These are phyloP conservation scores for Plasmodium cynomolgi DNA, from an alignment of 169 alveolate genomes.

Conservation along the genomic window DNA sequence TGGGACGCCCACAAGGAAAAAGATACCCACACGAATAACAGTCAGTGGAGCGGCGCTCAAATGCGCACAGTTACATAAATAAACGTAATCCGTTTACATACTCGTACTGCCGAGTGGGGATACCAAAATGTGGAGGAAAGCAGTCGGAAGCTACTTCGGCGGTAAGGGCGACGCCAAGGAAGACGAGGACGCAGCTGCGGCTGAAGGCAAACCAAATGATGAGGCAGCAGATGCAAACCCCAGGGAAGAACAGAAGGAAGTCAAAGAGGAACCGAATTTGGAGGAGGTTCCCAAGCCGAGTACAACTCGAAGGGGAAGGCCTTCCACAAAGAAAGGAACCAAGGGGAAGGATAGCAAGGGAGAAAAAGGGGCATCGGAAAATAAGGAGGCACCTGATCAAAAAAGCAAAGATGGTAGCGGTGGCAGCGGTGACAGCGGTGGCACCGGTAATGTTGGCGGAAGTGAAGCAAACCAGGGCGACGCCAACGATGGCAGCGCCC, in stretches of 20 bases:
- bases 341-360: background rate
- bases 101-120: background rate
- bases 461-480: background rate
- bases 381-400: background rate
- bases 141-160: conserved; percentile 35
- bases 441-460: background rate
- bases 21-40: background rate
- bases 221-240: background rate
- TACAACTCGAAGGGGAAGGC: conserved; percentile 1
- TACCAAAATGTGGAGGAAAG: conserved; percentile 18
- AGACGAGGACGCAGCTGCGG: background rate
- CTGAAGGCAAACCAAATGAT: background rate
- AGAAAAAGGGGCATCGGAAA: background rate
- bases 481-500: background rate
- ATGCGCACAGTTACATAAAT: background rate
- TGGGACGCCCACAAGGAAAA: background rate
- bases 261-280: background rate
- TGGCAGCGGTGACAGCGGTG: background rate
- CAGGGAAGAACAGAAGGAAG: background rate
- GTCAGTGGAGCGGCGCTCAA: background rate
- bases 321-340: background rate
- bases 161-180: background rate
- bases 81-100: background rate
- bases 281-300: background rate
- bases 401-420: background rate